A percentile compares a stretch with the other conserved stretches of the same genome.
Evolutionary conservation across 352 stramenopile species (phyloP).

Genomic region (Thalassiosira livingstoniorum): DNA sequence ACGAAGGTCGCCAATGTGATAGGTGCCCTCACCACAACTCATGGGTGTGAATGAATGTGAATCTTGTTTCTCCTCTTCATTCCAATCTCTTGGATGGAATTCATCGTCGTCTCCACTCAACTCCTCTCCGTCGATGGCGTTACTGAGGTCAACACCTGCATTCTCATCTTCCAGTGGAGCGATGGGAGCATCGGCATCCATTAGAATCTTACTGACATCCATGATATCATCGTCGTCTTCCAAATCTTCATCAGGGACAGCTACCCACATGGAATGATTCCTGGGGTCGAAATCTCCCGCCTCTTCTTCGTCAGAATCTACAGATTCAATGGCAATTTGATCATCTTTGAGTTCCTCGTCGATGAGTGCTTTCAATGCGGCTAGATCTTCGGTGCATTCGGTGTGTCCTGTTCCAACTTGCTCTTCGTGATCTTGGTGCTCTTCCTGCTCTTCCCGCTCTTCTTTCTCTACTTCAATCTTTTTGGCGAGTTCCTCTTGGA

Average conservation of each 20-base stretch:
- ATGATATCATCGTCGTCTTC: slow-evolving; percentile 30
- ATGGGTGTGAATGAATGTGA: no score
- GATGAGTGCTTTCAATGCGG: neutral
- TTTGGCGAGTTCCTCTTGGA: neutral
- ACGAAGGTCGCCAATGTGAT: slow-evolving; percentile 44
- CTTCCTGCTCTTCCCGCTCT: neutral
- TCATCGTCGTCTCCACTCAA: neutral
- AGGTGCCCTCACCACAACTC: slow-evolving; percentile 10
- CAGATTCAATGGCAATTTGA: neutral
- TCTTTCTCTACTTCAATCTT: neutral
- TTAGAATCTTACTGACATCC: slow-evolving; percentile 14
- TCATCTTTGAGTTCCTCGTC: neutral
- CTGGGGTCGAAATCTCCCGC: slow-evolving; percentile 35
- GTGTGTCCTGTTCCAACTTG: neutral
- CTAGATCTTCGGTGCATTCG: no score
- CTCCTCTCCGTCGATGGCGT: neutral
- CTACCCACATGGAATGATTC: slow-evolving; percentile 60
- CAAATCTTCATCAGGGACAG: slow-evolving; percentile 24
- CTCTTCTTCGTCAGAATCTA: slow-evolving; percentile 2
- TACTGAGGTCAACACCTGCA: slow-evolving; percentile 20
- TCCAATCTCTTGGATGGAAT: neutral
- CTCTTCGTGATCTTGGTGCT: neutral
- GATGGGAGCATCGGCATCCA: slow-evolving; percentile 12
- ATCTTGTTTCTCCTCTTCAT: no score
- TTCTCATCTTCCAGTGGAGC: slow-evolving; percentile 42